Percentiles rank a stretch among this genome's conserved stretches.
Evolutionary conservation across 768 basidiomycete genomes (phyloP).

Genomic region (Lentinula sp.): DNA sequence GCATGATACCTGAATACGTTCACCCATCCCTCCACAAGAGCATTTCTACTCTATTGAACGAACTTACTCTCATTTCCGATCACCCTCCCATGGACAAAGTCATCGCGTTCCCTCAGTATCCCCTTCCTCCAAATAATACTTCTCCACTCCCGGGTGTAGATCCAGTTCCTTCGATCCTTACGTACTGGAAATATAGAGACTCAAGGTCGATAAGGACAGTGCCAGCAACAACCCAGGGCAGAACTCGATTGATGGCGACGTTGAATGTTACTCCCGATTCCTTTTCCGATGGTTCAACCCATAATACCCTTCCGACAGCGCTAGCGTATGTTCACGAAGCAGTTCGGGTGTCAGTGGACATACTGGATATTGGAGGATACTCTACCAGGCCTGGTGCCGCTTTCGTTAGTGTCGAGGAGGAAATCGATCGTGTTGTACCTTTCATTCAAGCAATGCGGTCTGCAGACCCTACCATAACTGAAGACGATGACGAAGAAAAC

Average conservation of each 20-base stretch:
- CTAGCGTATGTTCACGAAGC: conserved; percentile 46
- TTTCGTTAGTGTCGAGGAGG: conserved; percentile 62
- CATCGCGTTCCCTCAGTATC: conserved; percentile 64
- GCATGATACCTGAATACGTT: conserved; percentile 71
- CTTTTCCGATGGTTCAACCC: conserved; percentile 80
- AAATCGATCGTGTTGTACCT: conserved; percentile 67
- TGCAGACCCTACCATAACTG: conserved; percentile 11
- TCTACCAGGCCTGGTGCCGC: conserved; percentile 83
- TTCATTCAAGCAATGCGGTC: conserved; percentile 55
- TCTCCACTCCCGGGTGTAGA: conserved; percentile 20
- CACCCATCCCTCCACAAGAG: conserved; percentile 56
- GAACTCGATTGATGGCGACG: conserved; percentile 83
- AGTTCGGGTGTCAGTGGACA: conserved; percentile 53
- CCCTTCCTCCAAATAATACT: conserved; percentile 19
- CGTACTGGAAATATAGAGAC: conserved; percentile 43
- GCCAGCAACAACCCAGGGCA: conserved; percentile 14
- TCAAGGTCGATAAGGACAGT: conserved; percentile 11
- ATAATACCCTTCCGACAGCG: conserved; percentile 48
- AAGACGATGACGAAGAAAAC: neutral
- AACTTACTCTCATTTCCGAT: conserved; percentile 25
- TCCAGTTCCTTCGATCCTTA: conserved; percentile 39
- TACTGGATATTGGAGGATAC: conserved; percentile 92
- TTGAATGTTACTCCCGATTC: conserved; percentile 94
- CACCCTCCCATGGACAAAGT: conserved; percentile 60
- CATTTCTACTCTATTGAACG: conserved; percentile 38